A percentile compares a stretch with the other conserved stretches of the same genome.
These are phyloP conservation scores for Backusella parvicylindrica DNA, from an alignment of 192 early-diverging fungal species.

Conservation along the genomic window DNA sequence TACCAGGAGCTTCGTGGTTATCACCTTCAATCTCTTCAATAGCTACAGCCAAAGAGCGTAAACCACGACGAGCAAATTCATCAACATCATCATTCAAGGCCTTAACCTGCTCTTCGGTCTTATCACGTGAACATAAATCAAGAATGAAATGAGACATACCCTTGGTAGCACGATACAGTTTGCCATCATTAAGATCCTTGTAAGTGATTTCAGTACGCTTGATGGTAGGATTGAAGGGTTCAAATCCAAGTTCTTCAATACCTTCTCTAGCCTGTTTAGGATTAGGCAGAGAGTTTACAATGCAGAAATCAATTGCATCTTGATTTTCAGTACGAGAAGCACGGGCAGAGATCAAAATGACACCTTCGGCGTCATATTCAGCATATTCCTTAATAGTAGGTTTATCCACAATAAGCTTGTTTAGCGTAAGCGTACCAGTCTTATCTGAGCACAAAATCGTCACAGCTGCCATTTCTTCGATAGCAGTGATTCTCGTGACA, in stretches of 20 bases:
- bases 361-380: conserved; percentile 52
- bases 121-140: conserved; percentile 69
- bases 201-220: conserved; percentile 77
- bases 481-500: conserved; percentile 76
- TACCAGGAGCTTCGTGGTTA: conserved; percentile 54
- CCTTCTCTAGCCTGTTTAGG: conserved; percentile 51
- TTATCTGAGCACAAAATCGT: conserved; percentile 91
- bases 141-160: conserved; percentile 74
- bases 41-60: conserved; percentile 75
- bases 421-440: conserved; percentile 92
- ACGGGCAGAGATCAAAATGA: conserved; percentile 68
- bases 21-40: conserved; percentile 52
- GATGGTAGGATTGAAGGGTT: conserved; percentile 73
- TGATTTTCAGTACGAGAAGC: conserved; percentile 76
- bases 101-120: conserved; percentile 54
- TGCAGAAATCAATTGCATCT: conserved; percentile 78
- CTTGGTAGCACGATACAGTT: conserved; percentile 67
- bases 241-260: conserved; percentile 65
- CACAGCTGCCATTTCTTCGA: conserved; percentile 78
- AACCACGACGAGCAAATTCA: conserved; percentile 63
- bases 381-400: conserved; percentile 70
- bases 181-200: conserved; percentile 55
- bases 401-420: conserved; percentile 73
- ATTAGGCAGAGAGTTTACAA: conserved; percentile 65
- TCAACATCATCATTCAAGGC: conserved; percentile 54